phyloP scores from a whole-genome alignment of 1,284 basidiomycete species.

The Cutaneotrichosporon dermatis region DNA sequence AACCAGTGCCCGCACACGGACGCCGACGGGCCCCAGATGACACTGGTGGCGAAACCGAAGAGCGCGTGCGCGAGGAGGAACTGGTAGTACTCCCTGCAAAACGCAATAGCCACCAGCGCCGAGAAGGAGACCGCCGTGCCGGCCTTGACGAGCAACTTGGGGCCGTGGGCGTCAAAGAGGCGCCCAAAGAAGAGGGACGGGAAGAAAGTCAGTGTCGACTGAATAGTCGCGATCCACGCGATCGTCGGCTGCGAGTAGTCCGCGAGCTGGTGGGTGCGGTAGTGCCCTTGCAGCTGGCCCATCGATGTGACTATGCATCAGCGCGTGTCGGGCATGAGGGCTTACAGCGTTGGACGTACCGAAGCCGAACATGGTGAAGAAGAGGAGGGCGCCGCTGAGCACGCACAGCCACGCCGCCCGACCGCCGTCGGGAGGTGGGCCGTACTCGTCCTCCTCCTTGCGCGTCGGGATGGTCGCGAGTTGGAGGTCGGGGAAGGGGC shows the following conservation, averaged over 20 bases:
- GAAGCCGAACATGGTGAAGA: slow-evolving; percentile 30
- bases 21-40: slow-evolving; percentile 41
- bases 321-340: no score
- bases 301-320: slow-evolving; percentile 23
- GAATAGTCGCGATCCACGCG: slow-evolving; percentile 23
- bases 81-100: slow-evolving; percentile 39
- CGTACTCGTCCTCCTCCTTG: not conserved
- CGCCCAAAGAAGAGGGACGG: slow-evolving; percentile 16
- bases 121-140: slow-evolving; percentile 20
- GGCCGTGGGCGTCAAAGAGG: slow-evolving; percentile 26
- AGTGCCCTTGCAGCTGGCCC: slow-evolving; percentile 26
- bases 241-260: slow-evolving; percentile 10
- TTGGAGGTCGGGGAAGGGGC: slow-evolving; percentile 3
- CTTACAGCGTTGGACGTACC: slow-evolving; percentile 24
- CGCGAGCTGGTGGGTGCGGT: slow-evolving; percentile 21
- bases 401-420: slow-evolving; percentile 28
- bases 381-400: slow-evolving; percentile 24
- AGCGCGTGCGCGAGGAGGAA: slow-evolving; percentile 41
- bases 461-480: not conserved
- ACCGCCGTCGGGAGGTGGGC: slow-evolving; percentile 29
- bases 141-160: slow-evolving; percentile 15
- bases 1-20: slow-evolving; percentile 46
- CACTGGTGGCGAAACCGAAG: slow-evolving; percentile 35
- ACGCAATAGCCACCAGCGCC: slow-evolving; percentile 24
- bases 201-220: slow-evolving; percentile 32